Evolutionary conservation across 169 alveolate genomes (phyloP).

Genomic region (Eimeria tenella): DNA sequence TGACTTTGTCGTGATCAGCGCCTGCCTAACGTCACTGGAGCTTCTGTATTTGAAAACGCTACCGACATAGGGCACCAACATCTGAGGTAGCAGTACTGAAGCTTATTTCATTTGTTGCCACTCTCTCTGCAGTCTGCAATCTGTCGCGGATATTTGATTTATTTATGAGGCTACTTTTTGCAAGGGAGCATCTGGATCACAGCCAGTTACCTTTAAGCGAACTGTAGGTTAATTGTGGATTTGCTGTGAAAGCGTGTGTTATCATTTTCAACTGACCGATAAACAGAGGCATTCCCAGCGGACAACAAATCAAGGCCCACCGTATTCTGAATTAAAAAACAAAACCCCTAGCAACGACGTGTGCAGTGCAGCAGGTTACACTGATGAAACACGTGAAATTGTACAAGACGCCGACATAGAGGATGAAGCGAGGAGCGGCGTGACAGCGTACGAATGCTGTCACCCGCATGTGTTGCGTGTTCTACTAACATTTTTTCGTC

Average conservation of each 20-base stretch:
- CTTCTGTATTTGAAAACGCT: too few relatives aligned
- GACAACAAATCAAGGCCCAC: conserved; percentile 68
- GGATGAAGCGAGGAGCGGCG: neutral
- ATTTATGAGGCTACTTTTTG: too few relatives aligned
- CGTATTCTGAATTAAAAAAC: conserved; percentile 65
- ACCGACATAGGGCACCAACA: too few relatives aligned
- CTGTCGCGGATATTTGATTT: too few relatives aligned
- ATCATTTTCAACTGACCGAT: conserved; percentile 40
- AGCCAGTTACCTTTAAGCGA: too few relatives aligned
- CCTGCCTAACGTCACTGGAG: too few relatives aligned
- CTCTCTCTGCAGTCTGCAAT: too few relatives aligned
- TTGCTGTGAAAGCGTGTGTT: neutral
- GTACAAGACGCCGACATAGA: neutral
- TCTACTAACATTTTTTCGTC: conserved; percentile 49
- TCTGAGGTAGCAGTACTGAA: too few relatives aligned
- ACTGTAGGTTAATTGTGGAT: neutral
- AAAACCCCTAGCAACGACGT: neutral
- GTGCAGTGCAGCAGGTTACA: neutral
- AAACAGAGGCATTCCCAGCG: conserved; percentile 68
- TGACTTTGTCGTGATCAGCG: too few relatives aligned
- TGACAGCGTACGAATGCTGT: neutral
- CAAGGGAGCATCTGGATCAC: too few relatives aligned
- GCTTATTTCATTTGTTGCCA: too few relatives aligned
- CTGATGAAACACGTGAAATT: neutral
- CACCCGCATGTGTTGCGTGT: conserved; percentile 6